Evolutionary conservation across 2,329 filamentous ascomycete genomes (phyloP).

Genomic region (Hypoxylon sp.): DNA sequence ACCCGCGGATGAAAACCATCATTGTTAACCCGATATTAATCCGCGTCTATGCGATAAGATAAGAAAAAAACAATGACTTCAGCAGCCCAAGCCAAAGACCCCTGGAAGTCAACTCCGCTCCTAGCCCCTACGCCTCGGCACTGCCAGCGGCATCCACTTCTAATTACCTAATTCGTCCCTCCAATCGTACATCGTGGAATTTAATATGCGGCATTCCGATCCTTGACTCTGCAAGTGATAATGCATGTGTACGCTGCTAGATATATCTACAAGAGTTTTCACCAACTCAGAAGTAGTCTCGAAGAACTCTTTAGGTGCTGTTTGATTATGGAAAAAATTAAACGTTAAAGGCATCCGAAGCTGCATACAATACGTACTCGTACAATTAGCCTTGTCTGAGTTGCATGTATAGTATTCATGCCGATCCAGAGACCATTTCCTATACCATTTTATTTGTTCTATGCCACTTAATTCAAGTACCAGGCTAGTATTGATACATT

Average conservation of each 20-base stretch:
- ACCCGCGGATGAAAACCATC: constrained; percentile 13
- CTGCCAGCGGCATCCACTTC: constrained; percentile 12
- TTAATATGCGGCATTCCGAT: constrained; percentile 3
- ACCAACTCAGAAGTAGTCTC: background rate
- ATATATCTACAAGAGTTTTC: background rate
- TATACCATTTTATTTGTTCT: constrained; percentile 13
- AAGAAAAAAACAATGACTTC: constrained; percentile 43
- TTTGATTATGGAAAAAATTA: background rate
- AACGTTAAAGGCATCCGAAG: background rate
- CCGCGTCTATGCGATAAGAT: constrained; percentile 44
- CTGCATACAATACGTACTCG: background rate
- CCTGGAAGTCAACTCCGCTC: background rate
- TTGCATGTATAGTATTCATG: background rate
- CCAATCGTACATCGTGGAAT: background rate
- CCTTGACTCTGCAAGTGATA: constrained; percentile 21
- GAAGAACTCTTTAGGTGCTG: background rate
- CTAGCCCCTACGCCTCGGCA: constrained; percentile 35
- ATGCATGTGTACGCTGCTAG: constrained; percentile 11
- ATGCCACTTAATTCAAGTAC: constrained; percentile 8
- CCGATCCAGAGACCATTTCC: background rate
- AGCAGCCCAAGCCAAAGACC: constrained; percentile 3
- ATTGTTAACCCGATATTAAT: constrained; percentile 47
- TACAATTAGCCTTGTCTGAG: background rate
- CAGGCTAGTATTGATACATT: background rate
- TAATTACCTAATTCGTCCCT: constrained; percentile 17